Base-by-base conservation (phyloP, 345 rosid species). In the Psidium guajava region DNA sequence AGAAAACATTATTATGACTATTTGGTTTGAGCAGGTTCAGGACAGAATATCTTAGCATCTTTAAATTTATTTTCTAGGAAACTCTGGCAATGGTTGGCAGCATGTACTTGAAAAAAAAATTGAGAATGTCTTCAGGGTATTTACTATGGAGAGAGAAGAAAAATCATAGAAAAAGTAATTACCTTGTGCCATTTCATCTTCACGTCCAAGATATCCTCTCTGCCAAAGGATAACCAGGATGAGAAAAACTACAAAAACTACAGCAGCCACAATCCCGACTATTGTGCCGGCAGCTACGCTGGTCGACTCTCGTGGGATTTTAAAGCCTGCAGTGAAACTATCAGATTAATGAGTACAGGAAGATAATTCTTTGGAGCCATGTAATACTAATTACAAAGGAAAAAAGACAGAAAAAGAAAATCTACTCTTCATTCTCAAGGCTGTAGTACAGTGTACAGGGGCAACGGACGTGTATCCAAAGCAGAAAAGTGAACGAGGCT, bases 201-300 rank as follows among this genome's bases (percentile, higher is more conserved):
- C 69, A 25, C 75, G 86, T 83, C 91, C 86, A 54, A 89, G 85
- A 88, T 89, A 88, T 27, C 91, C 89, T 88, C 86, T 91, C 93
- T 94, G 89, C 94, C 94, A 91, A 83, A 94, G 86, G 27, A 89
- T 85, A 4, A 90, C 87, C 21, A 86, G 47, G 82, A 93, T 53
- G 82, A 94, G 88, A 82, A 90, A 85, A 64, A 84, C 58, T 84
- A 83, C 82, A 52, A 86, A 55, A 18, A 85, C 84, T 3, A 88
- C 86, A 82, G 84, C 91, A 25, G 87, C 88, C 81, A 87, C 90
- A 57, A 87, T 88, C 57, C 90, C 88, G 27, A 88, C 51, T 47
- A 52, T 22, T 81, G 18, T 69, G 52, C 54, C 75, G 0, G 59
- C 49, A 56, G 83, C 32, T 13, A 85, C 50, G 57, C 82, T 57